phyloP scores from a whole-genome alignment of 1,284 basidiomycete genomes.

The Mycosarcoma mackinlayi region DNA sequence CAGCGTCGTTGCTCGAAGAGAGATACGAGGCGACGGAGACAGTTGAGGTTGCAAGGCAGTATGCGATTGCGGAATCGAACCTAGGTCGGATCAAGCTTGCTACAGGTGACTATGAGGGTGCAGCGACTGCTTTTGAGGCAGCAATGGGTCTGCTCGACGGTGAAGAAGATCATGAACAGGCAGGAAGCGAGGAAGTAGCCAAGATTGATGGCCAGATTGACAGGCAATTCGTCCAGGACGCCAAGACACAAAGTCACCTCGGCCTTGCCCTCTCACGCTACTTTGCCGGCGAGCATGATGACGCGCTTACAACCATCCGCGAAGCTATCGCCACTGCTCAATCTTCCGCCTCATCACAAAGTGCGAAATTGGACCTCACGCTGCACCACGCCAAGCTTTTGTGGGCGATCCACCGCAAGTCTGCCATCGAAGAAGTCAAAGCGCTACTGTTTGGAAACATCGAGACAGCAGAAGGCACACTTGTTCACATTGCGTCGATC shows the following conservation, averaged over 20 bases:
- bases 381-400: conserved; percentile 34
- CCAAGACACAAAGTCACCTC: conserved; percentile 22
- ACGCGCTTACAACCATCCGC: conserved; percentile 12
- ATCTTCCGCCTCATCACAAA: background rate
- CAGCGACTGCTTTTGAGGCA: conserved; percentile 79
- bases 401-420: conserved; percentile 2
- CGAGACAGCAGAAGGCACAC: background rate
- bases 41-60: conserved; percentile 79
- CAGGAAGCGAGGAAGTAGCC: conserved; percentile 70
- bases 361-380: conserved; percentile 12
- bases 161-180: conserved; percentile 64
- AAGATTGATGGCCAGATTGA: conserved; percentile 14
- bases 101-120: conserved; percentile 73
- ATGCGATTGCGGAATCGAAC: conserved; percentile 83
- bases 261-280: conserved; percentile 32
- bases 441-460: conserved; percentile 24
- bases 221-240: conserved; percentile 1
- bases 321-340: conserved; percentile 14
- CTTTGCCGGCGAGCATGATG: conserved; percentile 14
- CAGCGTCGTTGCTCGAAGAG: conserved; percentile 81
- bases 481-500: conserved; percentile 78
- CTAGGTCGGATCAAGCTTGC: conserved; percentile 81
- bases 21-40: conserved; percentile 90
- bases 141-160: conserved; percentile 77
- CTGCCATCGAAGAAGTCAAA: conserved; percentile 23